Base-by-base conservation (phyloP, 148 eudicot species). In the Cornus controversa region DNA sequence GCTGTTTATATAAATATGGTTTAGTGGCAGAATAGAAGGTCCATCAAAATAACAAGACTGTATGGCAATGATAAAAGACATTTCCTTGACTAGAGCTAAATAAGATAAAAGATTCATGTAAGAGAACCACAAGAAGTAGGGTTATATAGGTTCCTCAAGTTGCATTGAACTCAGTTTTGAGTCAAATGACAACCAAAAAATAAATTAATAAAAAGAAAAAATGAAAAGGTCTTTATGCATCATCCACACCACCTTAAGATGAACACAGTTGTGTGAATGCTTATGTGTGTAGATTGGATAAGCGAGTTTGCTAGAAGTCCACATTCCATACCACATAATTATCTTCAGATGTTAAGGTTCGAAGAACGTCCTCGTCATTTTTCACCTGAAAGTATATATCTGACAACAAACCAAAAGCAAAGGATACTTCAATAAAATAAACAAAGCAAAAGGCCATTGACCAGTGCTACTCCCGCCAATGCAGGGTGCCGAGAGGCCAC, bases 361-460 rank as follows among this genome's bases (percentile, higher is more conserved):
- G 88, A 88, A 96, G 78, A 81, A 93, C 85, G 83, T 93, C 99
- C 81, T 96, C 94, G 27, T 96, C 92, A 80, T 90, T 89, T 81
- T 91, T 91, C 80, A 93, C 98, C 84, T 91, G 99, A 78, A 96
- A 96, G 82, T 96, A 96, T 40, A 93, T 85, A 87, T 90, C 99
- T 96, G 90, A 73, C 69, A 86, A 78, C 72, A 87, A 79, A 81
- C 80, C 81, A 83, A 15, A 67, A 58, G 34, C 72, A 83, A 28
- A 76, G 28, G 50, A 67, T 29, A 76, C 71, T 72, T 75, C 71
- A 73, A 40, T 34, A 76, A 11, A 84, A 76, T 15, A 31, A 76
- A 40, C 36, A 37, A 37, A 65, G 75, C 45, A 4, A 40, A 37
- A 37, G 71, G 75, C 4, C 34, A 31, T 31, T 31, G 4, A 31